These are phyloP conservation scores for Sphaceloma murrayae DNA, from an alignment of 2,329 filamentous ascomycete species.

Conservation along the genomic window DNA sequence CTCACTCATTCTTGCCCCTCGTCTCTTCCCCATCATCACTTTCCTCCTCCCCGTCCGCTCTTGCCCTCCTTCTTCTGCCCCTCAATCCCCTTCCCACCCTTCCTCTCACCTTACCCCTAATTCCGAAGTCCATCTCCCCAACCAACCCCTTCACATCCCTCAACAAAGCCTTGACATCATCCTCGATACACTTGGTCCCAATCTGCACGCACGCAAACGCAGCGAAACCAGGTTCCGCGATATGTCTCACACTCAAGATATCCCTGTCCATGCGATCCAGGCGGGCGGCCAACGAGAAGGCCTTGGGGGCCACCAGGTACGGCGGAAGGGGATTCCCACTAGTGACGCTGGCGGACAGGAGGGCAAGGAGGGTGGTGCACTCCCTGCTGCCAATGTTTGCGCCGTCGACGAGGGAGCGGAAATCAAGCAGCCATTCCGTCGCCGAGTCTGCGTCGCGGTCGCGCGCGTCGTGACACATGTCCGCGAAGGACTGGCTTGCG, in stretches of 20 bases:
- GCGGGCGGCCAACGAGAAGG: conserved; percentile 51
- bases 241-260: conserved; percentile 54
- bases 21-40: conserved; percentile 9
- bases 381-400: conserved; percentile 56
- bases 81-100: not conserved
- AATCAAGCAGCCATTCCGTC: conserved; percentile 50
- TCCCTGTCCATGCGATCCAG: conserved; percentile 51
- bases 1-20: not conserved
- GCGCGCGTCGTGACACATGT: conserved; percentile 43
- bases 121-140: conserved; percentile 66
- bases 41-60: not conserved
- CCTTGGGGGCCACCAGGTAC: conserved; percentile 55
- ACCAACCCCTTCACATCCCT: conserved; percentile 54
- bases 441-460: conserved; percentile 50
- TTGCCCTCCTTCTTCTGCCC: not conserved
- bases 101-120: conserved; percentile 43
- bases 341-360: conserved; percentile 58
- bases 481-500: conserved; percentile 47
- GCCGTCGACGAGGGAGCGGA: conserved; percentile 48
- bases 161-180: conserved; percentile 57
- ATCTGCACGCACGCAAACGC: conserved; percentile 69
- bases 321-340: conserved; percentile 61
- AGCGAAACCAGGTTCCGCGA: conserved; percentile 62
- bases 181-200: conserved; percentile 57
- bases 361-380: conserved; percentile 57